Conservation (phyloP, 2,329 filamentous ascomycete species). For the Fusarium tupiense region DNA sequence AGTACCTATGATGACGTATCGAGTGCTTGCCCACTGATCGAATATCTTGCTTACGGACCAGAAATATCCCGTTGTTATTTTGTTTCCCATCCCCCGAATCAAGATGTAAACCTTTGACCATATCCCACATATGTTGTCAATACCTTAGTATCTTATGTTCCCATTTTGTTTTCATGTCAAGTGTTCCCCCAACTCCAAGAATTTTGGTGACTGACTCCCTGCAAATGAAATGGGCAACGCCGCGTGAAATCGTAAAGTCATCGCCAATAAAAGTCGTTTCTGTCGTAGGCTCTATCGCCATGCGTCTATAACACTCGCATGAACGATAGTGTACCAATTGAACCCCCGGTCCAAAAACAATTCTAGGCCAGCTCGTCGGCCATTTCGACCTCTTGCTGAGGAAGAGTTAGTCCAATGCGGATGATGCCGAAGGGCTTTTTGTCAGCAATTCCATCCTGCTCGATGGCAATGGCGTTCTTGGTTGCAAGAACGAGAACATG, state of each 20-base stretch:
- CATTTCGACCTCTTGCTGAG: constrained; percentile 25
- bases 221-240: constrained; percentile 7
- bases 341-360: background rate
- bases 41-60: background rate
- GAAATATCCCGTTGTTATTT: constrained; percentile 1
- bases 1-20: background rate
- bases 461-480: constrained; percentile 69
- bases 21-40: background rate
- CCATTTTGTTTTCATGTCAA: constrained; percentile 7
- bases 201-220: background rate
- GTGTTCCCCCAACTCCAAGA: constrained; percentile 8
- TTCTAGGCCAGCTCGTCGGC: constrained; percentile 32
- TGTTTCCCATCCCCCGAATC: background rate
- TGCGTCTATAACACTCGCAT: background rate
- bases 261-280: background rate
- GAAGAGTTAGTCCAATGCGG: constrained; percentile 52
- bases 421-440: constrained; percentile 58
- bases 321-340: background rate
- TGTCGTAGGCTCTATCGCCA: background rate
- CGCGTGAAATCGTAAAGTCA: background rate
- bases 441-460: constrained; percentile 61
- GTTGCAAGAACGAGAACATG: constrained; percentile 78
- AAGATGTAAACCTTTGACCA: background rate
- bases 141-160: background rate
- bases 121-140: background rate